Evolutionary conservation across 1,284 basidiomycete species (phyloP), one percentile per base, ranked within the genome.

Genomic region (Ustilago lituana): DNA sequence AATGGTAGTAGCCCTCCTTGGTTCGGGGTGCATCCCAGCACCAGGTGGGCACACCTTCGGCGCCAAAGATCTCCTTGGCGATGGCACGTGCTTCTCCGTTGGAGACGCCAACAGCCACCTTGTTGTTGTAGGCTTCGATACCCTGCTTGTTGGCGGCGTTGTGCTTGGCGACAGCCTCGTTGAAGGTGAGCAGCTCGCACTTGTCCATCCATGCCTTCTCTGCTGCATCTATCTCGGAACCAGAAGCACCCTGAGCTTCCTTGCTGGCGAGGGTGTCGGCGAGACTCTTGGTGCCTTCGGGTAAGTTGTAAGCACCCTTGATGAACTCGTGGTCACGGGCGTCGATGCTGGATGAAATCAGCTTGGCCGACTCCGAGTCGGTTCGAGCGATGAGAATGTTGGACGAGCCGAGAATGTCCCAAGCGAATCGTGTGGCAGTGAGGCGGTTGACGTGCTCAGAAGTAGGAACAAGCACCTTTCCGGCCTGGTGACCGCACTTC

Each of bases 21-120:
- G 93, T 96, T 35, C 93, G 88, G 7, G 93, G 92, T 48, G 89
- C 91, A 89, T 95, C 92, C 87, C 91, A 93, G 82, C 92, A 88
- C 93, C 93, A 96, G 79, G 86, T 88, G 14, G 94, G 79, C 10
- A 81, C 77, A 43, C 72, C 73, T 23, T 77, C 86, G 46, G 87
- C 84, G 36, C 90, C 90, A 37, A 92, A 84, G 37, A 93, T 87
- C 44, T 90, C 88, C 46, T 85, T 85, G 14, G 92, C 93, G 56
- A 91, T 85, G 17, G 84, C 85, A 1, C 91, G 87, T 9, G 91
- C 90, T 64, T 92, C 89, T 9, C 84, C 83, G 79, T 90, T 91
- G 31, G 92, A 91, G 76, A 90, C 89, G 26, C 89, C 90, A 15
- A 83, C 79, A 5, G 85, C 82, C 22, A 87, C 84, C 81, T 91